Base-by-base conservation (phyloP, 106 monocot species). In the Dendrobium catenatum region DNA sequence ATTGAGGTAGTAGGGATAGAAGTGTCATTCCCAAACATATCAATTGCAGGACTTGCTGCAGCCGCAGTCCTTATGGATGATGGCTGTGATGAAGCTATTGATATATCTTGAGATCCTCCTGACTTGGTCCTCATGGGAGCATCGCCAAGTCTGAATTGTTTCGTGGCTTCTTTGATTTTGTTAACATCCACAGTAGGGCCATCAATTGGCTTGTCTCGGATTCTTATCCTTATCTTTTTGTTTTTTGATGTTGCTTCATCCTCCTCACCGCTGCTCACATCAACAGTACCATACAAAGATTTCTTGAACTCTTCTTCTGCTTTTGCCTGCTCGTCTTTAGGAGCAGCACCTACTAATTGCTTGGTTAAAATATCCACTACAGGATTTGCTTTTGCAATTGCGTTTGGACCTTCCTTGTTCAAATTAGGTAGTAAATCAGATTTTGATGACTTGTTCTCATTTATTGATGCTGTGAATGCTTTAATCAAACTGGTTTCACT, bases 291-390 rank as follows among this genome's bases (percentile, higher is more conserved):
- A 91, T 88, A 89, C 33, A 97, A 85, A 55, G 91, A 86, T 83
- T 89, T 99, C 76, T 94, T 92, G 80, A 99, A 99, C 73, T 99
- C 98, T 79, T 88, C 98, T 64, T 84, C 98, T 42, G 98, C 98
- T 82, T 90, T 93, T 51, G 93, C 95, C 84, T 99, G 98, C 84
- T 95, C 90, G 85, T 96, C 98, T 59, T 70, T 74, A 48, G 86
- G 42, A 79, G 85, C 3, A 72, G 79, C 29, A 72, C 51, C 75
- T 19, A 83, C 87, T 70, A 95, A 81, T 73, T 95, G 95, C 64
- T 72, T 89, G 43, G 84, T 82, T 80, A 95, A 82, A 81, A 84
- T 85, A 56, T 88, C 84, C 40, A 68, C 79, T 6, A 84, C 77
- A 48, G 92, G 81, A 81, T 88, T 81, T 15, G 77, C 75, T 74